Conservation (phyloP, 805 yeast genomes). For the Blastobotrys robertii region DNA sequence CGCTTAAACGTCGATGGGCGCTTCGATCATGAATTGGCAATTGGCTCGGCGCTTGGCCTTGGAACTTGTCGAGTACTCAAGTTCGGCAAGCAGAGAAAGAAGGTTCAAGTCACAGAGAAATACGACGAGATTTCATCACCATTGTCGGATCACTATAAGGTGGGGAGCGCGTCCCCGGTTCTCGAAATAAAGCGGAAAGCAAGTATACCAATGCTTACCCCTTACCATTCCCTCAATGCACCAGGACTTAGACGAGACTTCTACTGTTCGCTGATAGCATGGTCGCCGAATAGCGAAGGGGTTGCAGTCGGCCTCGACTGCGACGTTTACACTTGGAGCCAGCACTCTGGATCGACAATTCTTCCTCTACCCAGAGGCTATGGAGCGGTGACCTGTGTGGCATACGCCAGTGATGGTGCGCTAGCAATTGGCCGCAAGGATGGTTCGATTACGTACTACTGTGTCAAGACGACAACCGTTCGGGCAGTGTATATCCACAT, state of each 20-base stretch:
- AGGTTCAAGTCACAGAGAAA: too few species aligned
- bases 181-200: neutral
- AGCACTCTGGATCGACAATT: conserved; percentile 35
- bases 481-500: conserved; percentile 29
- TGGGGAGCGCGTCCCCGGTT: neutral
- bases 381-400: conserved; percentile 8
- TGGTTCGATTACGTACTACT: conserved; percentile 15
- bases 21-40: neutral
- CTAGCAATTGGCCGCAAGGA: conserved; percentile 15
- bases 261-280: conserved; percentile 62
- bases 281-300: conserved; percentile 46
- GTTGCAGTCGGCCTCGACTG: conserved; percentile 58
- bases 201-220: neutral
- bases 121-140: neutral
- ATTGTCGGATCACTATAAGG: neutral
- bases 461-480: conserved; percentile 24
- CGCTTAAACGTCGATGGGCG: neutral
- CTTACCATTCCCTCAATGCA: conserved; percentile 49
- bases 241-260: conserved; percentile 65
- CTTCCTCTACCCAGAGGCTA: conserved; percentile 22
- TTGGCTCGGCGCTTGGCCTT: too few species aligned
- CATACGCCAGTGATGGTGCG: conserved; percentile 6
- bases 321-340: conserved; percentile 53
- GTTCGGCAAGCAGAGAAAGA: too few species aligned
- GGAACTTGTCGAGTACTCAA: too few species aligned